These are phyloP conservation scores for Arabis alpina DNA, from an alignment of 345 rosid genomes.

Conservation along the genomic window DNA sequence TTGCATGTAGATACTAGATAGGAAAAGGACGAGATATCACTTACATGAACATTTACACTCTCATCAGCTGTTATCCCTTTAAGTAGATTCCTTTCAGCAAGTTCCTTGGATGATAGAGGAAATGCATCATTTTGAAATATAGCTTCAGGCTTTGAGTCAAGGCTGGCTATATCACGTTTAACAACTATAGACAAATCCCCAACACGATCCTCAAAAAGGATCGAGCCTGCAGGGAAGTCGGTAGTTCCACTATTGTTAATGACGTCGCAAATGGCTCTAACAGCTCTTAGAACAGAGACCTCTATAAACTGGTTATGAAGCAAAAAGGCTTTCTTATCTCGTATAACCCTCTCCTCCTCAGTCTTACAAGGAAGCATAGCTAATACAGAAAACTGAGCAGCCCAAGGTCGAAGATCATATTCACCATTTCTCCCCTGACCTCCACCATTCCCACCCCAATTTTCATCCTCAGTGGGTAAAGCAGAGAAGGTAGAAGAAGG, in stretches of 20 bases:
- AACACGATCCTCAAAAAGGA: slow-evolving; percentile 60
- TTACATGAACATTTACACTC: slow-evolving; percentile 86
- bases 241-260: slow-evolving; percentile 38
- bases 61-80: slow-evolving; percentile 96
- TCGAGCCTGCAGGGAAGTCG: slow-evolving; percentile 42
- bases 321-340: slow-evolving; percentile 86
- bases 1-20: slow-evolving; percentile 2
- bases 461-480: slow-evolving; percentile 82
- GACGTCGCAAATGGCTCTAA: slow-evolving; percentile 56
- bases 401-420: slow-evolving; percentile 75
- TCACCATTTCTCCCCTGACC: slow-evolving; percentile 75
- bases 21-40: slow-evolving; percentile 39
- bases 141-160: slow-evolving; percentile 54
- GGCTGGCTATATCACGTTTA: slow-evolving; percentile 58
- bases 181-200: slow-evolving; percentile 75
- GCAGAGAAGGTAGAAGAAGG: slow-evolving; percentile 63
- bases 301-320: slow-evolving; percentile 84
- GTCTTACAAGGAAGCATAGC: slow-evolving; percentile 88
- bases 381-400: slow-evolving; percentile 76
- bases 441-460: slow-evolving; percentile 93
- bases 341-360: slow-evolving; percentile 85
- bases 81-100: slow-evolving; percentile 66
- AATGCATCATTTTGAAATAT: slow-evolving; percentile 48
- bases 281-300: slow-evolving; percentile 73
- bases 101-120: slow-evolving; percentile 59